Percentiles rank a stretch among this genome's conserved stretches.
These are phyloP conservation scores for Taphrina flavorubra DNA, from an alignment of 1,139 yeast genomes.

Conservation along the genomic window DNA sequence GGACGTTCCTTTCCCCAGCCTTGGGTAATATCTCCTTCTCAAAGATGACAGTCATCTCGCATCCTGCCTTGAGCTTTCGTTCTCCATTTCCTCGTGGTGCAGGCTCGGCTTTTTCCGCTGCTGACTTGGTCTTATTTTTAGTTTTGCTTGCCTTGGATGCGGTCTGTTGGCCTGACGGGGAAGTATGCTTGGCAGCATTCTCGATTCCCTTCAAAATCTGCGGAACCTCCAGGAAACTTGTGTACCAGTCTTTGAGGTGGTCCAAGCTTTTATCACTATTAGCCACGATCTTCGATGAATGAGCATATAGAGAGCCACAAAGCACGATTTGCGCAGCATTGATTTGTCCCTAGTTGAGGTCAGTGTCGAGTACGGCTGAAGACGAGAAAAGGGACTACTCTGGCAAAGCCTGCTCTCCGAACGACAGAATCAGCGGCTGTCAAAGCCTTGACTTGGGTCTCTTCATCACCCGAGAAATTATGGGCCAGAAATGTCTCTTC, in stretches of 20 bases:
- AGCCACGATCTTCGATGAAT: conserved; percentile 10
- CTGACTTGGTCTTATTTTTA: conserved; percentile 49
- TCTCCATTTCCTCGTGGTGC: conserved; percentile 45
- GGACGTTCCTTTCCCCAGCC: conserved; percentile 72
- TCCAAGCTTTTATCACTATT: background rate
- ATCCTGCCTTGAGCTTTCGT: conserved; percentile 54
- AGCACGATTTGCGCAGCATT: conserved; percentile 32
- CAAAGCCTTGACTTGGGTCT: conserved; percentile 41
- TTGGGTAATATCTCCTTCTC: conserved; percentile 60
- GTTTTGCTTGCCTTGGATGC: conserved; percentile 44
- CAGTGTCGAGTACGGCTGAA: no score
- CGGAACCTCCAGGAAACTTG: conserved; percentile 8
- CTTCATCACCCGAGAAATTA: conserved; percentile 48
- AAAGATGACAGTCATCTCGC: conserved; percentile 48
- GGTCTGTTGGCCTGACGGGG: conserved; percentile 51
- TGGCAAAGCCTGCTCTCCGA: conserved; percentile 43
- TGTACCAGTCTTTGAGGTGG: conserved; percentile 24
- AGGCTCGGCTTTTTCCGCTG: conserved; percentile 46
- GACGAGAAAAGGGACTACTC: conserved; percentile 25
- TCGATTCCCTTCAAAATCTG: conserved; percentile 36
- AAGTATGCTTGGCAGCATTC: conserved; percentile 48
- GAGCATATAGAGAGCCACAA: conserved; percentile 26
- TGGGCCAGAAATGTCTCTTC: conserved; percentile 49
- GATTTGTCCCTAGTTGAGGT: conserved; percentile 14
- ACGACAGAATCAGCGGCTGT: conserved; percentile 40